These are phyloP conservation scores for Closterium sp. DNA, from an alignment of 139 green algal genomes.

Conservation along the genomic window DNA sequence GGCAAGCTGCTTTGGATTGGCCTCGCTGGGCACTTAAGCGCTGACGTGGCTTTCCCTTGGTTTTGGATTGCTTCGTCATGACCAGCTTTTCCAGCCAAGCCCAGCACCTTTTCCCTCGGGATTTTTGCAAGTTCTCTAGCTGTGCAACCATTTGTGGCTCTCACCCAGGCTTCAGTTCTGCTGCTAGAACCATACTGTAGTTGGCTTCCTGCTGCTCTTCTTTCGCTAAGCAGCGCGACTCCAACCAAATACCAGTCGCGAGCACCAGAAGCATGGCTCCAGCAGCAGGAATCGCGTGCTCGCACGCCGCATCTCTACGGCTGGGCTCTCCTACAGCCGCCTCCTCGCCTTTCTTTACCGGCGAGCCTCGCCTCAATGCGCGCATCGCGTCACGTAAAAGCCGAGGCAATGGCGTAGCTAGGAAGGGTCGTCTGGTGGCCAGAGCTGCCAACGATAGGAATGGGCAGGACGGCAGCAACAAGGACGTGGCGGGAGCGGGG, in stretches of 20 bases:
- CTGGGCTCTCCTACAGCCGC: too few relatives aligned
- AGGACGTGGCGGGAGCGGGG: slow-evolving; percentile 37
- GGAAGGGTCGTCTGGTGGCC: too few relatives aligned
- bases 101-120: background rate
- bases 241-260: background rate
- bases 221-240: too few relatives aligned
- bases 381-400: too few relatives aligned
- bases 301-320: background rate
- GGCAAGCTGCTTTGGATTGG: background rate
- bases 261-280: background rate
- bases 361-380: too few relatives aligned
- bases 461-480: slow-evolving; percentile 12
- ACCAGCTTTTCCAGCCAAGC: background rate
- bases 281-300: background rate
- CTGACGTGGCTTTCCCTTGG: background rate
- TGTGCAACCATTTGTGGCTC: too few relatives aligned
- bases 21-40: background rate
- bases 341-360: too few relatives aligned
- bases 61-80: background rate
- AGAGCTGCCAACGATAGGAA: too few relatives aligned
- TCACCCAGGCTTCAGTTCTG: background rate
- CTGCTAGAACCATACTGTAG: too few relatives aligned
- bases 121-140: background rate
- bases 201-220: too few relatives aligned
- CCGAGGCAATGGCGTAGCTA: too few relatives aligned